Conservation (phyloP, 352 stramenopile genomes). For the Phytophthora ohioensis region DNA sequence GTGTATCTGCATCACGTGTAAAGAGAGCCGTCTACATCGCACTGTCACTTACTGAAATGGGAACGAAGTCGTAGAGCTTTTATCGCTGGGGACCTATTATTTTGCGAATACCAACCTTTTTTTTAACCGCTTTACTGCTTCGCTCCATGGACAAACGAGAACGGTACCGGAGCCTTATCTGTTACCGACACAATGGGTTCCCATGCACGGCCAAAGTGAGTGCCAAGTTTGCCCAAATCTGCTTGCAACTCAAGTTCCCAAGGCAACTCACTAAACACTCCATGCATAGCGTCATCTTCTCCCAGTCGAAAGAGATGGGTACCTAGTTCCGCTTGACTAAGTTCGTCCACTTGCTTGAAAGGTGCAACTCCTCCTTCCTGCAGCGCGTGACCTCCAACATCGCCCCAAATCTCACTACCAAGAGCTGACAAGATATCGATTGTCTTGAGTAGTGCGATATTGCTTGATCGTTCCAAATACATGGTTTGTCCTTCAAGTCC, state of each 20-base stretch:
- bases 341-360: conserved; percentile 32
- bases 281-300: conserved; percentile 52
- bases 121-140: conserved; percentile 10
- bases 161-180: conserved; percentile 14
- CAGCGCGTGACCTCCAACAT: conserved; percentile 41
- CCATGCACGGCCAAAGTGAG: conserved; percentile 51
- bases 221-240: conserved; percentile 31
- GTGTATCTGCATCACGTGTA: conserved; percentile 80
- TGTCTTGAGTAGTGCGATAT: conserved; percentile 49
- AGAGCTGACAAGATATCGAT: conserved; percentile 52
- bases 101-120: conserved; percentile 23
- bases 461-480: conserved; percentile 46
- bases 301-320: conserved; percentile 43
- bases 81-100: conserved; percentile 13
- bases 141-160: conserved; percentile 25
- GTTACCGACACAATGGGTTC: conserved; percentile 26
- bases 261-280: conserved; percentile 43
- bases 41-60: conserved; percentile 55
- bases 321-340: conserved; percentile 33
- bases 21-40: conserved; percentile 66
- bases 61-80: conserved; percentile 3
- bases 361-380: conserved; percentile 20
- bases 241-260: conserved; percentile 45
- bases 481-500: conserved; percentile 51
- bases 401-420: conserved; percentile 53